These are phyloP conservation scores for Dryadomyces quercivorus DNA, from an alignment of 2,329 filamentous ascomycete genomes.

Conservation along the genomic window DNA sequence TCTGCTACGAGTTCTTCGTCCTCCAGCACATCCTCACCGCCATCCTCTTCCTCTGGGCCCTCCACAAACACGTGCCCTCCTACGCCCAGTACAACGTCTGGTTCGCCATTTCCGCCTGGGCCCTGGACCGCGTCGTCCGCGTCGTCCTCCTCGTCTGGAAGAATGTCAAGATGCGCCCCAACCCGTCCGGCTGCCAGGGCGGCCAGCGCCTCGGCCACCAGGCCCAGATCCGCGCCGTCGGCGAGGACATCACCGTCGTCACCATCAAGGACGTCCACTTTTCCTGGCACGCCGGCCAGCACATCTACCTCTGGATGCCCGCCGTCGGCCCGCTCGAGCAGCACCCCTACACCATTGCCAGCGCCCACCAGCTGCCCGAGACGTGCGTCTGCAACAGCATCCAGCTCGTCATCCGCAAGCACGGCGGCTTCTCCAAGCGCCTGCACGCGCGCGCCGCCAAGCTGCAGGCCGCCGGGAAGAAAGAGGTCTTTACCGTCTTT, in stretches of 20 bases:
- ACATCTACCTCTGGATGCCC: conserved; percentile 49
- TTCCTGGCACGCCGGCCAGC: conserved; percentile 45
- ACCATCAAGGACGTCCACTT: conserved; percentile 50
- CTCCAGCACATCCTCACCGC: conserved; percentile 54
- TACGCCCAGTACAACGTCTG: conserved; percentile 51
- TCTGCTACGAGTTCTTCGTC: conserved; percentile 59
- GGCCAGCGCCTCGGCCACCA: conserved; percentile 39
- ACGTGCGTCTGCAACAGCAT: conserved; percentile 46
- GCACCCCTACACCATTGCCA: conserved; percentile 52
- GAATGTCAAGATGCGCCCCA: conserved; percentile 33
- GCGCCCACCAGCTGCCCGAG: conserved; percentile 35
- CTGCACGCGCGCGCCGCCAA: conserved; percentile 34
- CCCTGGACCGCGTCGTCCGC: conserved; percentile 48
- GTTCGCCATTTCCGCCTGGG: conserved; percentile 51
- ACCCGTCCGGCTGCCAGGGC: conserved; percentile 31
- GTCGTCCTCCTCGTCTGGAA: conserved; percentile 35
- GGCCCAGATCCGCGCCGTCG: conserved; percentile 34
- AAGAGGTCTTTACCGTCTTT: conserved; percentile 29
- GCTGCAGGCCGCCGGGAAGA: conserved; percentile 17
- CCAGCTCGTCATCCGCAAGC: conserved; percentile 43
- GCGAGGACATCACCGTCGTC: conserved; percentile 40
- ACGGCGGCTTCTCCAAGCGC: conserved; percentile 43
- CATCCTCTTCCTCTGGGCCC: conserved; percentile 47
- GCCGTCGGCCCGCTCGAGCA: conserved; percentile 40
- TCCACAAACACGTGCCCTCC: conserved; percentile 50